phyloP scores from a whole-genome alignment of 169 alveolate genomes.

The Plasmodium berghei region DNA sequence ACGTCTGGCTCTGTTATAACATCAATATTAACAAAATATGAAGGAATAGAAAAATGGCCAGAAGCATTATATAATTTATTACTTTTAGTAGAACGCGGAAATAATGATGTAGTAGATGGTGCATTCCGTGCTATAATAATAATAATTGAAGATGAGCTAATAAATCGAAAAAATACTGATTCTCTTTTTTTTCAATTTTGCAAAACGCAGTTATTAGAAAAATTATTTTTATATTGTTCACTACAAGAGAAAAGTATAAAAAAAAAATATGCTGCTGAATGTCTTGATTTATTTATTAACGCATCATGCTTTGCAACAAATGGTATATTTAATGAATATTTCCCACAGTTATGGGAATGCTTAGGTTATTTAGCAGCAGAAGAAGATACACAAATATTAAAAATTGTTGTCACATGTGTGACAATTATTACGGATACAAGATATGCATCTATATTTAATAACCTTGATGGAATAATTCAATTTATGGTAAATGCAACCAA shows the following conservation, averaged over 20 bases:
- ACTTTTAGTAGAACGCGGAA: constrained; percentile 79
- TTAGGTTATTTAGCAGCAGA: constrained; percentile 82
- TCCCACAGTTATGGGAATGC: constrained; percentile 82
- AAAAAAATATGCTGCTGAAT: constrained; percentile 74
- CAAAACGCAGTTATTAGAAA: constrained; percentile 68
- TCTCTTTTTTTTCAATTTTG: constrained; percentile 80
- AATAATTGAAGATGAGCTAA: constrained; percentile 82
- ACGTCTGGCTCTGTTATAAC: constrained; percentile 87
- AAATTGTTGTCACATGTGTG: constrained; percentile 84
- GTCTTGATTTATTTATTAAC: constrained; percentile 59
- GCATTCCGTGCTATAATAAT: constrained; percentile 82
- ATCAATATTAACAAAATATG: constrained; percentile 79
- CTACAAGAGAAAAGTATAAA: constrained; percentile 60
- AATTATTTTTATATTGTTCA: constrained; percentile 58
- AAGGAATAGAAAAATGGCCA: constrained; percentile 82
- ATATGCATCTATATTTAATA: constrained; percentile 79
- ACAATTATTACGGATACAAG: constrained; percentile 82
- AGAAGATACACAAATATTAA: constrained; percentile 79
- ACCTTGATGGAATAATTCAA: constrained; percentile 84
- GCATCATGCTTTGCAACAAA: constrained; percentile 53
- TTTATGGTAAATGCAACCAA: constrained; percentile 85
- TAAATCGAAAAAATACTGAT: constrained; percentile 75
- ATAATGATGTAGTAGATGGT: constrained; percentile 83
- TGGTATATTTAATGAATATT: constrained; percentile 76
- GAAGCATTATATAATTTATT: constrained; percentile 82